Base-by-base conservation (phyloP, 129 eudicot species). In the Artemisia argyi region DNA sequence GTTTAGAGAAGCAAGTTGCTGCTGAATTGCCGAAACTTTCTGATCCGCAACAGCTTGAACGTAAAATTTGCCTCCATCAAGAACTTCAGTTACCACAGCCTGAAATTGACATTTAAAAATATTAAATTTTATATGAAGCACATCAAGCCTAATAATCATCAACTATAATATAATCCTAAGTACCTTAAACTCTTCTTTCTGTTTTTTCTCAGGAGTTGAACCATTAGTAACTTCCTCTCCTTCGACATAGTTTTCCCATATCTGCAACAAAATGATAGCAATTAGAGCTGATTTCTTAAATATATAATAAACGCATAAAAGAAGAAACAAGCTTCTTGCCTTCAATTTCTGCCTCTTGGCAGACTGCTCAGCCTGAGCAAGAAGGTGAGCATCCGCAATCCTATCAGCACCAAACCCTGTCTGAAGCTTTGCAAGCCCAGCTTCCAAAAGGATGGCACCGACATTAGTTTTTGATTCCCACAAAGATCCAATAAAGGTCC, bases 211-310 rank as follows among this genome's bases (percentile, higher is more conserved):
- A 64, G 83, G 60, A 57, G 83, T 28, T 52, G 91, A 68, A 73
- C 93, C 97, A 71, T 80, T 86, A n/a, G 97, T 22, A 67, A 88
- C 94, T 81, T 95, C 96, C 85, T 90, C 91, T 81, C 99, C 99
- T 71, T 95, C 99, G 12, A 95, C 96, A 79, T 80, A 95, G 68
- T 76, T 86, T 81, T 88, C 97, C 99, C 99, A 95, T 74, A 95
- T 81, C 99, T 94, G 84, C 72, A 79, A 64, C 11, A 68, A 18
- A 42, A 11, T 5, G 46, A 7, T 61, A 85, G 69, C 75, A 73
- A 65, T 74, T 55, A 81, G 78, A 48, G 73, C 46, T 20, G 74
- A 53, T 48, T 67, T 66, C 24, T 60, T 72, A 55, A 18, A 28
- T 8, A 24, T 16, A 55, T 56, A 71, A 50, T 52, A 66, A 13